These are phyloP conservation scores for Prasinococcaceae sp. DNA, from an alignment of 139 green algal species.

Conservation along the genomic window DNA sequence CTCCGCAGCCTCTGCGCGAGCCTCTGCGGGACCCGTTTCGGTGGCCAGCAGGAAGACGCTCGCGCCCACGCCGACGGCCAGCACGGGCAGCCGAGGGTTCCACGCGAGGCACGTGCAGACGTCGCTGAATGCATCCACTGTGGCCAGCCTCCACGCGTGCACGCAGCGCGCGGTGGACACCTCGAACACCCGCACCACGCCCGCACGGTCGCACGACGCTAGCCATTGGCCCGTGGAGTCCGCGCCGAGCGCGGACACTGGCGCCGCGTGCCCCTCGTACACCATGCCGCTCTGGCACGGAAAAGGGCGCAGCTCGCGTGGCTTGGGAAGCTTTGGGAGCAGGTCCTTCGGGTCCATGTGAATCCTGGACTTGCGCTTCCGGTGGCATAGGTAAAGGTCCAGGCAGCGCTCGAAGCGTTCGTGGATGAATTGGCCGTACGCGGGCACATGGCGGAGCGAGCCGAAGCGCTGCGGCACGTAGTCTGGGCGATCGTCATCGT, in stretches of 20 bases:
- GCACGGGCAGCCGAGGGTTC: background rate
- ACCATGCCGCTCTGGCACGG: conserved; percentile 53
- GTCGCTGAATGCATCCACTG: too few relatives aligned
- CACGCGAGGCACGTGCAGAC: conserved; percentile 29
- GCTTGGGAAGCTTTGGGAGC: conserved; percentile 83
- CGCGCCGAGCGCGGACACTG: conserved; percentile 44
- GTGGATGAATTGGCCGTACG: conserved; percentile 76
- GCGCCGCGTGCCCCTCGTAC: conserved; percentile 60
- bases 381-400: conserved; percentile 94
- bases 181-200: background rate
- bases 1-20: too few relatives aligned
- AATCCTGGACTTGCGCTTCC: conserved; percentile 37
- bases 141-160: too few relatives aligned
- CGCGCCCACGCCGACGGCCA: background rate
- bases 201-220: conserved; percentile 33
- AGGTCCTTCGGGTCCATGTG: conserved; percentile 57
- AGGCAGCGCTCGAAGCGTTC: conserved; percentile 96
- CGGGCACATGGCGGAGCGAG: conserved; percentile 49
- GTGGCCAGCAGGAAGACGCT: background rate
- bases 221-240: conserved; percentile 73
- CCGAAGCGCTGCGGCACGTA: conserved; percentile 50
- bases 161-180: background rate
- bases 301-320: conserved; percentile 83
- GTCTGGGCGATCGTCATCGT: conserved; percentile 51
- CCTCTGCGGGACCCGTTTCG: background rate